Evolutionary conservation across 306 rosid genomes (phyloP).

Genomic region (Ochetophila trinervis): DNA sequence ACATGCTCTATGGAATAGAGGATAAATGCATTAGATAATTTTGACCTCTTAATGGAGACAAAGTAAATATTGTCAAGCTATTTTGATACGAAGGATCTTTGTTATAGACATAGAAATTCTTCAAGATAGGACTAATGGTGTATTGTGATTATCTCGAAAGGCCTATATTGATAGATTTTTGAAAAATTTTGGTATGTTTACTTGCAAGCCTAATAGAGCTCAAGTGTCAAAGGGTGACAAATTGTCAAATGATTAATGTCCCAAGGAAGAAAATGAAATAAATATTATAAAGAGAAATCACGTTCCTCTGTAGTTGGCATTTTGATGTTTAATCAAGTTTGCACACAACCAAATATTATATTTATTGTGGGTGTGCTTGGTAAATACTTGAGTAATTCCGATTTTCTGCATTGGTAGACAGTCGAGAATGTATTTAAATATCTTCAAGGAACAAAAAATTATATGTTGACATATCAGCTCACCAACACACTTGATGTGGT

Average conservation of each 20-base stretch:
- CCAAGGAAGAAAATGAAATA: neutral
- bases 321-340: neutral
- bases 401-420: neutral
- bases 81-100: neutral
- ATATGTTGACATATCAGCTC: neutral
- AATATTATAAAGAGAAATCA: neutral
- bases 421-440: neutral
- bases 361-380: neutral
- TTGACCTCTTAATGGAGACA: neutral
- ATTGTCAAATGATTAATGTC: neutral
- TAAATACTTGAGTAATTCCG: neutral
- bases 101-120: neutral
- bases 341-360: neutral
- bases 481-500: neutral
- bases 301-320: neutral
- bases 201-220: neutral
- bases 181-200: neutral
- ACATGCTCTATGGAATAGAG: too few species aligned
- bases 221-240: neutral
- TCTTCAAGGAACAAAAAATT: neutral
- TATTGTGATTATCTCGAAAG: neutral
- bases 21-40: neutral
- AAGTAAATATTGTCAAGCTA: neutral
- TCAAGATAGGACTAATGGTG: neutral
- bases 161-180: neutral